These are phyloP conservation scores for Kodamaea plutei DNA, from an alignment of 1,139 yeast genomes.

Conservation along the genomic window DNA sequence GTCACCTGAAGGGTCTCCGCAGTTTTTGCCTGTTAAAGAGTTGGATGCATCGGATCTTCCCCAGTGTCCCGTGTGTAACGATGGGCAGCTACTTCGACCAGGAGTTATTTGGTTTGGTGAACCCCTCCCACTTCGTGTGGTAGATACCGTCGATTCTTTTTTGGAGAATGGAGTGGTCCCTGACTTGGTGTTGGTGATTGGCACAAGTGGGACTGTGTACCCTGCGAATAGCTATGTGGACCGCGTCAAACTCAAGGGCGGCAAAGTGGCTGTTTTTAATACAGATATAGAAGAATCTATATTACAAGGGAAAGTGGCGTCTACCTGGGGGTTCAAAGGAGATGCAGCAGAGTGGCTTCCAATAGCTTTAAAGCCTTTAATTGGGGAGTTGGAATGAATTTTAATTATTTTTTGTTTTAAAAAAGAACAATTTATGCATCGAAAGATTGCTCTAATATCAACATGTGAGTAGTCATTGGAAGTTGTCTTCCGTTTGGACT, in stretches of 20 bases:
- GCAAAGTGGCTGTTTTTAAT: constrained; percentile 80
- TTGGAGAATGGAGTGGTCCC: constrained; percentile 51
- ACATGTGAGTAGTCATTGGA: no score
- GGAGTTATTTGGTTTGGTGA: constrained; percentile 96
- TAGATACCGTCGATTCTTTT: constrained; percentile 68
- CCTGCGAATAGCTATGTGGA: constrained; percentile 92
- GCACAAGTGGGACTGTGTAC: constrained; percentile 83
- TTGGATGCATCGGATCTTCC: constrained; percentile 59
- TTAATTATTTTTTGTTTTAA: no score
- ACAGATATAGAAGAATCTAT: constrained; percentile 53
- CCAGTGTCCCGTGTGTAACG: constrained; percentile 65
- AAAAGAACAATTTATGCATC: no score
- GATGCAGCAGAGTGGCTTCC: constrained; percentile 77
- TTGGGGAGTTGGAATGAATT: constrained; percentile 23
- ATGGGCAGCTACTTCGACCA: constrained; percentile 61
- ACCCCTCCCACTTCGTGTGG: constrained; percentile 58
- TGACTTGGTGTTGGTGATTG: constrained; percentile 76
- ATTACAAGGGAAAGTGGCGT: constrained; percentile 35
- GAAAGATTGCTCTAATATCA: no score
- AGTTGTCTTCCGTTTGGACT: no score
- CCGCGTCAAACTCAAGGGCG: constrained; percentile 66
- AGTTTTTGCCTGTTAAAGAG: constrained; percentile 43
- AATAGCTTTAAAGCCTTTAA: constrained; percentile 53
- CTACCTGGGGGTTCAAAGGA: constrained; percentile 71
- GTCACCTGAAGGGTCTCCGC: constrained; percentile 32